Conservation (phyloP, 768 basidiomycete genomes). For the Pleurotus salmoneostramineus region DNA sequence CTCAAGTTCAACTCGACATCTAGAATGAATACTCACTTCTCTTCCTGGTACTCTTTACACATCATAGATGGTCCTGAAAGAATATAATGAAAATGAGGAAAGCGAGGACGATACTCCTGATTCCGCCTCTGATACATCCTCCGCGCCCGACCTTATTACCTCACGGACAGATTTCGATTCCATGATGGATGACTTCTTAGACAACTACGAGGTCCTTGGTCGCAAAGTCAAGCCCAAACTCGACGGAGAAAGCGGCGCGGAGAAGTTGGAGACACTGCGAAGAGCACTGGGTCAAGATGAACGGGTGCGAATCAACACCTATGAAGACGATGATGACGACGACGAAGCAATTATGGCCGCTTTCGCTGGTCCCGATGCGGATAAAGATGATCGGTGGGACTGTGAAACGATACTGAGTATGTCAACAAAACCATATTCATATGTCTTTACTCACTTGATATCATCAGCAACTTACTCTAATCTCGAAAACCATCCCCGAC, state of each 20-base stretch:
- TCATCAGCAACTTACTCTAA: conserved; percentile 89
- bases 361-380: conserved; percentile 34
- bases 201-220: conserved; percentile 86
- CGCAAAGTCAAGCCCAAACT: conserved; percentile 81
- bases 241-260: conserved; percentile 64
- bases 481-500: conserved; percentile 91
- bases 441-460: conserved; percentile 7
- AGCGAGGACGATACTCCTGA: conserved; percentile 14
- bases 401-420: conserved; percentile 92
- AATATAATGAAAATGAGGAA: conserved; percentile 66
- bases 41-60: not conserved
- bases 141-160: conserved; percentile 69
- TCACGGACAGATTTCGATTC: conserved; percentile 85
- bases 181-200: conserved; percentile 92
- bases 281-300: conserved; percentile 71
- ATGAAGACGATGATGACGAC: conserved; percentile 42
- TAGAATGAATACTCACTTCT: too few species aligned
- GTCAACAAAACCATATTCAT: conserved; percentile 21
- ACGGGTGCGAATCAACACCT: conserved; percentile 41
- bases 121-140: conserved; percentile 31
- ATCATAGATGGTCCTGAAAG: conserved; percentile 67
- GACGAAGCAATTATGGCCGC: conserved; percentile 32
- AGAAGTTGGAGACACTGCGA: conserved; percentile 80
- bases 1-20: not conserved
- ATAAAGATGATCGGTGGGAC: conserved; percentile 85